Evolutionary conservation across 305 asterid species (phyloP).

Genomic region (Rubia balearica): DNA sequence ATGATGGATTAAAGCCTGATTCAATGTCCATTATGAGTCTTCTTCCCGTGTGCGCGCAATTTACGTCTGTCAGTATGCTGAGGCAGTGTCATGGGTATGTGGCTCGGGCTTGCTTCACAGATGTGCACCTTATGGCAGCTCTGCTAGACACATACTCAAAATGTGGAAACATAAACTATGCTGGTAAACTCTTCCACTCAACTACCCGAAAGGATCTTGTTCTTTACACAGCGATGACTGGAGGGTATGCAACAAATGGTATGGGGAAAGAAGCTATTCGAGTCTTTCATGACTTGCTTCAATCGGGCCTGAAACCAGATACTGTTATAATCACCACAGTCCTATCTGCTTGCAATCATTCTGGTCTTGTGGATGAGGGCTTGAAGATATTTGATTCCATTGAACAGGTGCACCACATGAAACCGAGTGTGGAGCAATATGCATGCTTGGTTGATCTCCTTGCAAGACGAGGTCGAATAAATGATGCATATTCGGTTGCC

Average conservation of each 20-base stretch:
- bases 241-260: constrained; percentile 89
- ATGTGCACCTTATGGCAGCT: constrained; percentile 55
- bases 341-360: constrained; percentile 82
- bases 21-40: constrained; percentile 59
- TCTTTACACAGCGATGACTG: constrained; percentile 73
- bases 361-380: constrained; percentile 75
- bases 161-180: constrained; percentile 61
- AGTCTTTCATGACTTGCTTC: constrained; percentile 53
- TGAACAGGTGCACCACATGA: constrained; percentile 35
- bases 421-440: constrained; percentile 77
- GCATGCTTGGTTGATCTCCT: constrained; percentile 86
- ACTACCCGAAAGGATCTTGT: constrained; percentile 58
- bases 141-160: constrained; percentile 64
- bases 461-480: constrained; percentile 60
- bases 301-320: constrained; percentile 57
- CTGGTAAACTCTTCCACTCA: constrained; percentile 55
- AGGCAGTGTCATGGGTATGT: constrained; percentile 73
- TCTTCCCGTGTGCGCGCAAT: constrained; percentile 64
- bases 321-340: constrained; percentile 63
- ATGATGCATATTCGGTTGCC: constrained; percentile 60
- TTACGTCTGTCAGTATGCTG: constrained; percentile 59
- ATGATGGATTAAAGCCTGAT: constrained; percentile 54
- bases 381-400: constrained; percentile 49
- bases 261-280: constrained; percentile 59
- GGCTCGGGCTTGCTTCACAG: constrained; percentile 47